Conservation (phyloP, 805 yeast species). For the Suhomyces vadensis region DNA sequence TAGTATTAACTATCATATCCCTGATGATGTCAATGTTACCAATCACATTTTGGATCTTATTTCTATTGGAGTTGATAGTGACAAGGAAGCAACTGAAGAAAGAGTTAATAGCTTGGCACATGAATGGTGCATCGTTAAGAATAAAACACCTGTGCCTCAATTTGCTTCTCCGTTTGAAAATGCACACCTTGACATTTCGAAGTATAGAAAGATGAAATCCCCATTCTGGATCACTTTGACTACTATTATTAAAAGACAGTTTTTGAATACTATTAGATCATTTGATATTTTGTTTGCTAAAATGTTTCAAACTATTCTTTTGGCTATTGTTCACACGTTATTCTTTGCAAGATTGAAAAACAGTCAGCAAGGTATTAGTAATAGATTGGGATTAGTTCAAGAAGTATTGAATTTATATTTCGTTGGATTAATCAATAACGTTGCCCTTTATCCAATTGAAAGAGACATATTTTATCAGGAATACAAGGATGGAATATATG, state of each 20-base stretch:
- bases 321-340: slow-evolving; percentile 23
- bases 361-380: slow-evolving; percentile 21
- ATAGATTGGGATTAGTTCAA: slow-evolving; percentile 28
- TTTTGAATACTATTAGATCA: slow-evolving; percentile 21
- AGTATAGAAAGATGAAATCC: slow-evolving; percentile 4
- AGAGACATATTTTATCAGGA: slow-evolving; percentile 29
- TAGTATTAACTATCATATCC: slow-evolving; percentile 14
- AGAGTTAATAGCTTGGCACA: slow-evolving; percentile 28
- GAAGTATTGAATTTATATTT: slow-evolving; percentile 24
- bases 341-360: slow-evolving; percentile 26
- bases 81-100: slow-evolving; percentile 19
- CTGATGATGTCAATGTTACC: slow-evolving; percentile 18
- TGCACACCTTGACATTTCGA: background rate
- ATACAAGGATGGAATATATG: slow-evolving; percentile 25
- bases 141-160: background rate
- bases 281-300: slow-evolving; percentile 22
- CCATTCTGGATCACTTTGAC: slow-evolving; percentile 11
- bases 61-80: slow-evolving; percentile 42
- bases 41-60: slow-evolving; percentile 35
- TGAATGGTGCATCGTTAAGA: slow-evolving; percentile 23
- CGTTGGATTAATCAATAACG: slow-evolving; percentile 28
- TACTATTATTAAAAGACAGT: slow-evolving; percentile 20
- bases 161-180: background rate
- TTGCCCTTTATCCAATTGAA: slow-evolving; percentile 25
- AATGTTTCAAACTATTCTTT: slow-evolving; percentile 18